Percentiles rank a stretch among this genome's conserved stretches.
phyloP scores from a whole-genome alignment of 306 rosid genomes.

The peach (Prunus persica) region Prunus_persica_NCBIv2 NC_034014.1:7676001-7676500 shows the following conservation, averaged over 20 bases:
- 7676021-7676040: neutral
- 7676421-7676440: constrained; percentile 28
- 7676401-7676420: constrained; percentile 47
- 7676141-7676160: constrained; percentile 48
- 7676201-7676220: constrained; percentile 56
- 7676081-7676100: constrained; percentile 58
- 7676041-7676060: neutral
- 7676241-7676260: constrained; percentile 21
- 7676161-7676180: constrained; percentile 54
- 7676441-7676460: neutral
- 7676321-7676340: neutral
- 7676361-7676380: neutral
- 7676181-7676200: constrained; percentile 49
- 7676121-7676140: constrained; percentile 54
- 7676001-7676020: neutral
- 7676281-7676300: neutral
- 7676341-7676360: neutral
- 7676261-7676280: neutral
- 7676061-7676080: neutral
- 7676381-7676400: constrained; percentile 40
- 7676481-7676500: neutral
- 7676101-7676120: constrained; percentile 52
- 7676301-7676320: neutral
- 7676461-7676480: too few species aligned
- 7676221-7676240: constrained; percentile 55